Percentiles rank a stretch among this genome's conserved stretches.
phyloP scores from a whole-genome alignment of 768 basidiomycete species.

The Termitomyces sp. region DNA sequence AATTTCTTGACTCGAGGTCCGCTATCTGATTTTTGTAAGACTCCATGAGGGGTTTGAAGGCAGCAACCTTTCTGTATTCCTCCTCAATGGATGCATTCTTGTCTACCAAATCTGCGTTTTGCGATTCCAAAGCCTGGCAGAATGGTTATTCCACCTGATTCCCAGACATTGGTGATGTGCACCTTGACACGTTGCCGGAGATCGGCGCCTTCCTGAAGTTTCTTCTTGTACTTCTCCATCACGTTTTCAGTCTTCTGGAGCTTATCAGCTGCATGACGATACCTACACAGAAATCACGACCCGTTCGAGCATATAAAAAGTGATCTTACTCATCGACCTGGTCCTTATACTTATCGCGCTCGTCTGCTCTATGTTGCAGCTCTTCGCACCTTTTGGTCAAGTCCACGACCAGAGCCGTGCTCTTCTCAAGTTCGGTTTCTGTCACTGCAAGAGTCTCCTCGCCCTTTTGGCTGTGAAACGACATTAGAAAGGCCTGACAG shows the following conservation, averaged over 20 bases:
- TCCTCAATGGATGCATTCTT: conserved; percentile 90
- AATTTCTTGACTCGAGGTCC: conserved; percentile 70
- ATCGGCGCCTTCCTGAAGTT: conserved; percentile 91
- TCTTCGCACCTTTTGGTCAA: conserved; percentile 80
- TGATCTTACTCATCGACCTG: conserved; percentile 67
- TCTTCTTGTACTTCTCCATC: conserved; percentile 98
- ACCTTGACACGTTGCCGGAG: conserved; percentile 84
- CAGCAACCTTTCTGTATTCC: conserved; percentile 81
- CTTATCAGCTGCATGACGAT: conserved; percentile 88
- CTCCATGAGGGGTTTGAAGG: conserved; percentile 87
- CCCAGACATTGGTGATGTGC: conserved; percentile 15
- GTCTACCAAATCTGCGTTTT: conserved; percentile 90
- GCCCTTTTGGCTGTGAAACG: conserved; percentile 72
- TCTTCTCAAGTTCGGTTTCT: conserved; percentile 82
- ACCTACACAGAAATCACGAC: conserved; percentile 38
- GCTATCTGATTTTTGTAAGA: conserved; percentile 85
- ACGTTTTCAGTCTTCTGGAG: conserved; percentile 94
- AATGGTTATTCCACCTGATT: not conserved
- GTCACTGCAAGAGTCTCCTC: conserved; percentile 85
- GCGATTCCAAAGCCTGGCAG: conserved; percentile 76
- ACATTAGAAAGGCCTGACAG: conserved; percentile 14
- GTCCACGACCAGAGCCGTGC: conserved; percentile 61
- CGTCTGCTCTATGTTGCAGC: conserved; percentile 70
- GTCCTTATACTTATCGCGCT: conserved; percentile 80
- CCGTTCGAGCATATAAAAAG: too few species aligned